Evolutionary conservation across 495 filamentous ascomycete genomes (phyloP).

Genomic region (Penicillium lividum): DNA sequence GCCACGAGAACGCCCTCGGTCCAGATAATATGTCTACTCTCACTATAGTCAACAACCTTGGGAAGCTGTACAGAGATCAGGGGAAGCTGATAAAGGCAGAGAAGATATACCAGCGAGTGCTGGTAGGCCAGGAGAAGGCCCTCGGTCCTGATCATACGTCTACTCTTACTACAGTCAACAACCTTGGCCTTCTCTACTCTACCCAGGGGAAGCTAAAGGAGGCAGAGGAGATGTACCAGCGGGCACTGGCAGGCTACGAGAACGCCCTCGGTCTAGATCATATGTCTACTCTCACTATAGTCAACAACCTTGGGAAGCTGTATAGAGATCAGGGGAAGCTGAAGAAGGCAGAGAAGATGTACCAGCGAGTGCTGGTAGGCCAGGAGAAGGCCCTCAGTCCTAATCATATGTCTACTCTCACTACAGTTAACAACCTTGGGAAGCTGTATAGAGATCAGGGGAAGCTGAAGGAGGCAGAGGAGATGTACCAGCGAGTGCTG

Average conservation of each 20-base stretch:
- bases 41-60: too few relatives aligned
- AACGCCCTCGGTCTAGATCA: not conserved
- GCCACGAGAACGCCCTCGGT: too few relatives aligned
- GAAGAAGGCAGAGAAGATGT: constrained; percentile 30
- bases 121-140: not conserved
- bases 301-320: constrained; percentile 5
- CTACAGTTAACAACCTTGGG: constrained; percentile 35
- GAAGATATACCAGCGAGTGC: not conserved
- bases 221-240: constrained; percentile 1
- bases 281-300: not conserved
- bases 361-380: constrained; percentile 28
- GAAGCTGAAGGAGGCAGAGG: constrained; percentile 19
- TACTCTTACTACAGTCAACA: not conserved
- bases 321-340: constrained; percentile 21
- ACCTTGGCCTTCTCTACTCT: not conserved
- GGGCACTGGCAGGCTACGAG: not conserved
- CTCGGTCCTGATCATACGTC: not conserved
- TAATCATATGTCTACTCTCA: constrained; percentile 29
- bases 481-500: constrained; percentile 29
- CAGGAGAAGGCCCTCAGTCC: constrained; percentile 31
- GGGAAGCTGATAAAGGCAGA: too few relatives aligned
- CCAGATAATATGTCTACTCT: too few relatives aligned
- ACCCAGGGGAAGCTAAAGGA: not conserved
- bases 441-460: constrained; percentile 19
- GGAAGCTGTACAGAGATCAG: too few relatives aligned